Evolutionary conservation across 2,329 filamentous ascomycete species (phyloP).

Genomic region (Xylariaceae sp.): DNA sequence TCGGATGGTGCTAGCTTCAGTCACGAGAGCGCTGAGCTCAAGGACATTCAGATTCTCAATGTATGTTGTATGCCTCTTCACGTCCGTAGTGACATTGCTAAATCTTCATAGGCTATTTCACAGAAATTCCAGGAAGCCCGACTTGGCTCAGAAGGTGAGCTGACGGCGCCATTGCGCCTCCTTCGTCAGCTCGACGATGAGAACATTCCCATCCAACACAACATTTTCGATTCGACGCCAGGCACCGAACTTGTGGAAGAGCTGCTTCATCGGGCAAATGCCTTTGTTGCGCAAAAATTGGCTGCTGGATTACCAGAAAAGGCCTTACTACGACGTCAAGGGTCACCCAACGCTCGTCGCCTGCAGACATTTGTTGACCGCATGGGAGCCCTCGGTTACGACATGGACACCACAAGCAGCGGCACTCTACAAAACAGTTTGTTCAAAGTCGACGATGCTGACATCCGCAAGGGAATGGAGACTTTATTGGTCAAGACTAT

Average conservation of each 20-base stretch:
- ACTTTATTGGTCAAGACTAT: slow-evolving; percentile 92
- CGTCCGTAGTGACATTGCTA: slow-evolving; percentile 15
- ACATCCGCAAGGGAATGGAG: slow-evolving; percentile 96
- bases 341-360: slow-evolving; percentile 79
- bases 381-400: slow-evolving; percentile 86
- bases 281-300: slow-evolving; percentile 82
- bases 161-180: slow-evolving; percentile 80
- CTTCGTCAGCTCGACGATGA: slow-evolving; percentile 95
- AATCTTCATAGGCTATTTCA: slow-evolving; percentile 58
- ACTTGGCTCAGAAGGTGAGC: slow-evolving; percentile 72
- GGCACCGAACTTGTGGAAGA: slow-evolving; percentile 95
- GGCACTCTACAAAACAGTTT: slow-evolving; percentile 90
- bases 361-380: slow-evolving; percentile 87
- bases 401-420: slow-evolving; percentile 85
- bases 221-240: slow-evolving; percentile 87
- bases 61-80: slow-evolving; percentile 39
- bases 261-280: slow-evolving; percentile 88
- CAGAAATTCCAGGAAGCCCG: slow-evolving; percentile 88
- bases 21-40: slow-evolving; percentile 62
- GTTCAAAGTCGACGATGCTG: slow-evolving; percentile 84
- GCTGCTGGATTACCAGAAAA: slow-evolving; percentile 79
- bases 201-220: slow-evolving; percentile 93
- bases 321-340: slow-evolving; percentile 84
- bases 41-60: slow-evolving; percentile 77
- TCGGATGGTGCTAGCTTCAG: slow-evolving; percentile 58